Base-by-base conservation (phyloP, 305 asterid genomes). In the Solanum hybrid region DNA sequence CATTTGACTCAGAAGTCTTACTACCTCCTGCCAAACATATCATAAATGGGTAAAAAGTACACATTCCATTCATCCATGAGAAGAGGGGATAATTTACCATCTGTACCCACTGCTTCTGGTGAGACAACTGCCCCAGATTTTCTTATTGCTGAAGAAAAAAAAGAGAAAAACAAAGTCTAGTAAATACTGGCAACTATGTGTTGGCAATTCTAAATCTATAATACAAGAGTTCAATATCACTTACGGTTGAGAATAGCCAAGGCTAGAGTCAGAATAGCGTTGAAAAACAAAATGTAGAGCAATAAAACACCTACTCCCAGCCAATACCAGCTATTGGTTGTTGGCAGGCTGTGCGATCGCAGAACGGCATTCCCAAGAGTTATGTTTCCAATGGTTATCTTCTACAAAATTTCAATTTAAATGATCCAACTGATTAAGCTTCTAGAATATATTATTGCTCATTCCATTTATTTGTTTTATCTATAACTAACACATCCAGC, bases 201-300 rank as follows among this genome's bases (percentile, higher is more conserved):
- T 19, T 51, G 75, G 87, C 75, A 51, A 51, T 19, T 51, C 75
- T 19, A 85, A 19, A 85, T 85, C 40, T 56, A 85, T 56, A 19
- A 56, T 56, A 85, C 75, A 31, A 11, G 87, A 31, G 45, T 22
- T 85, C 87, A 56, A 32, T 85, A 85, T 66, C 37, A 91, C 98
- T 93, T 94, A 96, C 99, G 98, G 77, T 94, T 92, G 71, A 97
- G 96, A 90, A 34, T 94, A 60, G 98, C 89, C 89, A 97, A 94
- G 24, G 98, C 99, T 13, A 89, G 35, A 45, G 97, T 95, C 88
- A 95, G 97, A 19, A 91, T 51, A 36, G 94, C 71, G 92, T 95
- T 96, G 94, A 97, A 94, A 91, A 97, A 81, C 85, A 97, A 34
- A 87, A 97, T 93, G 89, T 94, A 97, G 81, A 94, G 94, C 64